A percentile compares a stretch with the other conserved stretches of the same genome.
Evolutionary conservation across 2,329 filamentous ascomycete genomes (phyloP).

Genomic region (Aspergillus fumigatus): DNA sequence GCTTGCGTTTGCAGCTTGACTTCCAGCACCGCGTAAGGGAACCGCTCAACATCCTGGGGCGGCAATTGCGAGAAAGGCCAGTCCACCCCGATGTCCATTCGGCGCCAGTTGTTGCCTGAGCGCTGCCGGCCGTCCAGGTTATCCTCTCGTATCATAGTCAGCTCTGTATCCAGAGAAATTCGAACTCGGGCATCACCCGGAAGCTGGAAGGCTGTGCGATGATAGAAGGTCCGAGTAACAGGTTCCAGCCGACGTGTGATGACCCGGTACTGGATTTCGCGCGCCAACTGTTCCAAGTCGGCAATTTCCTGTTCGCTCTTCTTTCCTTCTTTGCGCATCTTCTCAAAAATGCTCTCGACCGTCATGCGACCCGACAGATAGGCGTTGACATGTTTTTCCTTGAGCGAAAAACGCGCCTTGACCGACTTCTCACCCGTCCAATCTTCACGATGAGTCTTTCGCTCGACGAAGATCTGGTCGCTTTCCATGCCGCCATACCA

Average conservation of each 20-base stretch:
- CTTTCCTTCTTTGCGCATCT: slow-evolving; percentile 91
- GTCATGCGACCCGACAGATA: slow-evolving; percentile 81
- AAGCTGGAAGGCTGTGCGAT: slow-evolving; percentile 95
- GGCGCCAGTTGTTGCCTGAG: slow-evolving; percentile 85
- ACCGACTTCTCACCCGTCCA: slow-evolving; percentile 99
- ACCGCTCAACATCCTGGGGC: slow-evolving; percentile 77
- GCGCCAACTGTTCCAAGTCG: slow-evolving; percentile 79
- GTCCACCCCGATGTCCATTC: slow-evolving; percentile 96
- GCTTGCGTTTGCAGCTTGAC: slow-evolving; percentile 97
- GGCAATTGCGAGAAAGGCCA: slow-evolving; percentile 89
- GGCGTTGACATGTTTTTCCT: slow-evolving; percentile 96
- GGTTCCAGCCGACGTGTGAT: slow-evolving; percentile 82
- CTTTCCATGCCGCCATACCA: slow-evolving; percentile 98
- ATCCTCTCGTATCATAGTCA: slow-evolving; percentile 93
- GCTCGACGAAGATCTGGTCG: slow-evolving; percentile 93
- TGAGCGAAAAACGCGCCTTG: slow-evolving; percentile 89
- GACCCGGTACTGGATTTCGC: slow-evolving; percentile 89
- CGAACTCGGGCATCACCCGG: slow-evolving; percentile 93
- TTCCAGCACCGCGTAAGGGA: slow-evolving; percentile 93
- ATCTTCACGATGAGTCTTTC: slow-evolving; percentile 96
- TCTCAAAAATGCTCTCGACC: slow-evolving; percentile 87
- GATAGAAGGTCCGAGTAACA: slow-evolving; percentile 94
- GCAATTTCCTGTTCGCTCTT: slow-evolving; percentile 88
- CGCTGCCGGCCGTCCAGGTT: slow-evolving; percentile 77
- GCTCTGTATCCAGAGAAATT: slow-evolving; percentile 92